A percentile compares a stretch with the other conserved stretches of the same genome.
These are phyloP conservation scores for Suhomyces coccinellae DNA, from an alignment of 1,139 yeast species.

Conservation along the genomic window DNA sequence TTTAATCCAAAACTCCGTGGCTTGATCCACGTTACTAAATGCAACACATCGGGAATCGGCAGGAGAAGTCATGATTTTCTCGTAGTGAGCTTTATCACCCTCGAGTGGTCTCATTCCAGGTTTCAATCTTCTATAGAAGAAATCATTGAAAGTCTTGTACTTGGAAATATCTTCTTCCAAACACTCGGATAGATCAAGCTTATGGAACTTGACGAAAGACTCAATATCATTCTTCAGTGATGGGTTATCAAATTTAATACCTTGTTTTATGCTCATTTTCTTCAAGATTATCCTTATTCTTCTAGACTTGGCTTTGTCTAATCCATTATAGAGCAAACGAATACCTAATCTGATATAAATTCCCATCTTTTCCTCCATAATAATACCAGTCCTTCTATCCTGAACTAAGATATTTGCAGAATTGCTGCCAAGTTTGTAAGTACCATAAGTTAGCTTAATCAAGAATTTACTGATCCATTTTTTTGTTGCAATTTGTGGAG, in stretches of 20 bases:
- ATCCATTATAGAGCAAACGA: slow-evolving; percentile 75
- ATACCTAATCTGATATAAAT: slow-evolving; percentile 87
- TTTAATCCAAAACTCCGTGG: slow-evolving; percentile 86
- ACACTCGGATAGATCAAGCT: slow-evolving; percentile 72
- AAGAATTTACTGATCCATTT: slow-evolving; percentile 86
- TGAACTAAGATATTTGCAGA: slow-evolving; percentile 94
- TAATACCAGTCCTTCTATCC: slow-evolving; percentile 82
- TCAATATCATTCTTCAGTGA: slow-evolving; percentile 64
- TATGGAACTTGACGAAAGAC: slow-evolving; percentile 80
- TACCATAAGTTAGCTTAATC: slow-evolving; percentile 85
- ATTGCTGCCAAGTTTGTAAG: slow-evolving; percentile 82
- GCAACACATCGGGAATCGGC: slow-evolving; percentile 89
- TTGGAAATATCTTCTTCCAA: slow-evolving; percentile 46
- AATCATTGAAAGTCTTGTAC: slow-evolving; percentile 79
- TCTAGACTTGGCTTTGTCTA: slow-evolving; percentile 54
- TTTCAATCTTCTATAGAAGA: slow-evolving; percentile 77
- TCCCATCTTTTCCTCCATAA: slow-evolving; percentile 90
- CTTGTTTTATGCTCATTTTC: slow-evolving; percentile 76
- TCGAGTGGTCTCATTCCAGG: slow-evolving; percentile 73
- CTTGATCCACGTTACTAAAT: slow-evolving; percentile 59
- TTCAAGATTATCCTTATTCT: slow-evolving; percentile 59
- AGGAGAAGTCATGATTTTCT: slow-evolving; percentile 63
- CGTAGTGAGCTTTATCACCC: slow-evolving; percentile 40
- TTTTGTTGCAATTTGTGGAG: slow-evolving; percentile 80
- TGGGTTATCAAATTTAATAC: slow-evolving; percentile 75